Evolutionary conservation across 495 filamentous ascomycete species (phyloP), one percentile per base, ranked within the genome.

Genomic region (Cercophora newfieldiana): DNA sequence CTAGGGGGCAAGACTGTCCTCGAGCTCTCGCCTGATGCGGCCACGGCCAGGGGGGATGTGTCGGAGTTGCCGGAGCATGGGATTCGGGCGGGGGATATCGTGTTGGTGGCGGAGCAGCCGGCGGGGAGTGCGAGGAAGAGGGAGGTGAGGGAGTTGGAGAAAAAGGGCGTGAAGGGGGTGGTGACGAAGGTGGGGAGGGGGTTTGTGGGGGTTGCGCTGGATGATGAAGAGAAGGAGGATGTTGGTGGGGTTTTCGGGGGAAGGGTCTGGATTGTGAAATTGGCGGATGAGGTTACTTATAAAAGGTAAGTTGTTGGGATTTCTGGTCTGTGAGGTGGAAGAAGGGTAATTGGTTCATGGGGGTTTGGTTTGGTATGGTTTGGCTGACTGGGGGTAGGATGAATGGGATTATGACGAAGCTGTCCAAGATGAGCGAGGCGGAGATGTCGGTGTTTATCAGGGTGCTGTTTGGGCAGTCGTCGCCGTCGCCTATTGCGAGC

Each of bases 201-300:
- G 1, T 83, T 83, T 53, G 84, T 97, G 48, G 89, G 88, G 10
- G 87, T 97, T 54, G 92, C 88, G 37, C 82, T 90, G 54, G 87
- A 83, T 58, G 82, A 73, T 77, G 84, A 79, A 68, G 85, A 81
- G 70, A 87, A 87, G 51, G 82, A 88, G 62, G 18, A 87, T 86
- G 12, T 83, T 82, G 69, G 88, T 3, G 85, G 82, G 59, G 61
- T 84, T 94, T 53, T 88, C 87, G 22, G 85, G 93, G 65, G 92
- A 80, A 47, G 88, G 57, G 71, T 88, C 31, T 89, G 86, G 87
- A 70, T 87, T 30, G 89, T 99, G 22, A 98, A 98, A 81, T 79
- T 98, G 71, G 93, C 95, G 18, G 97, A 98, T 77, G 96, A 98
- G 79, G 89, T 97, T 68, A 97, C 93, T 44, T 93, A 90, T 78